These are phyloP conservation scores for Rhizopogon roseolus DNA, from an alignment of 768 basidiomycete genomes.

Conservation along the genomic window DNA sequence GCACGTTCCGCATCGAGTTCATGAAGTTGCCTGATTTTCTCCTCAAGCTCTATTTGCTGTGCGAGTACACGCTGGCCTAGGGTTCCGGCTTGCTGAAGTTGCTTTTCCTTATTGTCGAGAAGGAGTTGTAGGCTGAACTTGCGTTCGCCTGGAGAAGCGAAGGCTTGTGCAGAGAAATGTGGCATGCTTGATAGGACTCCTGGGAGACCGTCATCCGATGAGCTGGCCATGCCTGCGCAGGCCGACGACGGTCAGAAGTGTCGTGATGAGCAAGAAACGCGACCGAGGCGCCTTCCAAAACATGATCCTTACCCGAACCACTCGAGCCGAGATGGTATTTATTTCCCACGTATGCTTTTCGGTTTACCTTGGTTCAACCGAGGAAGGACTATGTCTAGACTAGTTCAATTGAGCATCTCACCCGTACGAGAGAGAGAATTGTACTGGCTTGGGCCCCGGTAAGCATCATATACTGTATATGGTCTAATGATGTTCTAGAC, in stretches of 20 bases:
- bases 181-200: constrained; percentile 31
- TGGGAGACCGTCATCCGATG: constrained; percentile 33
- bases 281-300: not conserved
- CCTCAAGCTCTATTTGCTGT: constrained; percentile 92
- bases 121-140: constrained; percentile 62
- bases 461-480: no score
- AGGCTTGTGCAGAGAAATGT: constrained; percentile 35
- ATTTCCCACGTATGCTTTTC: not conserved
- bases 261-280: constrained; percentile 6
- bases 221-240: constrained; percentile 33
- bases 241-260: constrained; percentile 9
- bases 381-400: no score
- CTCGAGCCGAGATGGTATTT: not conserved
- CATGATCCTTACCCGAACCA: not conserved
- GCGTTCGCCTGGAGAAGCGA: constrained; percentile 54
- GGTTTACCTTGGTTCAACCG: not conserved
- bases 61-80: constrained; percentile 91
- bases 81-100: constrained; percentile 86
- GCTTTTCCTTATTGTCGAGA: constrained; percentile 86
- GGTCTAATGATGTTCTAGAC: no score
- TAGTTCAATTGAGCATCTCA: no score
- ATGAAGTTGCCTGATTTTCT: constrained; percentile 78
- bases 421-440: no score
- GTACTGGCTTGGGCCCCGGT: no score
- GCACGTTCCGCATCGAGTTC: constrained; percentile 60